A percentile compares a stretch with the other conserved stretches of the same genome.
Evolutionary conservation across 2,329 filamentous ascomycete genomes (phyloP).

Genomic region (Periconia sp.): DNA sequence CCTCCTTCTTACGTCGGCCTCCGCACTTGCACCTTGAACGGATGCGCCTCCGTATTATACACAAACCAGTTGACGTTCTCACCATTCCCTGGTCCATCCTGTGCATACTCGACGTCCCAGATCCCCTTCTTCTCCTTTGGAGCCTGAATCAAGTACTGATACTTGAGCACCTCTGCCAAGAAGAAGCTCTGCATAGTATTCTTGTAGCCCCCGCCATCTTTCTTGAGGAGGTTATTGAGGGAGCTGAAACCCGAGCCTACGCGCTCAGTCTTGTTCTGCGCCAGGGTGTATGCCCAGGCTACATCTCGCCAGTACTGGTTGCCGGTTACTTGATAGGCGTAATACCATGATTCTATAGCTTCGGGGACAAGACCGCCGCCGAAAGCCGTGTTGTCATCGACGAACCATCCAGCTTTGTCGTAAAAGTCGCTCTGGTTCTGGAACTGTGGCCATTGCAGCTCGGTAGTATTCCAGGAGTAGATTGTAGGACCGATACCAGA

Average conservation of each 20-base stretch:
- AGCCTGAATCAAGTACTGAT: conserved; percentile 72
- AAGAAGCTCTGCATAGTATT: conserved; percentile 83
- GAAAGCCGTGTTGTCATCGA: conserved; percentile 17
- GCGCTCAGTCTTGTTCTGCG: conserved; percentile 66
- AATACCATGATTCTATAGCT: conserved; percentile 61
- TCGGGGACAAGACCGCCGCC: conserved; percentile 22
- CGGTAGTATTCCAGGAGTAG: conserved; percentile 29
- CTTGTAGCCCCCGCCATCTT: conserved; percentile 62
- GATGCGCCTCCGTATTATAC: conserved; percentile 41
- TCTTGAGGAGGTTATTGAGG: conserved; percentile 67
- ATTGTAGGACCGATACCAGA: conserved; percentile 35
- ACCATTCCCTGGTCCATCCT: conserved; percentile 20
- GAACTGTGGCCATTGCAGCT: conserved; percentile 13
- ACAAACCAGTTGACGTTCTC: conserved; percentile 24
- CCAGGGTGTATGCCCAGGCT: conserved; percentile 56
- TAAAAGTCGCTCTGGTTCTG: conserved; percentile 17
- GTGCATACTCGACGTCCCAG: conserved; percentile 59
- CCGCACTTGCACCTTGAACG: conserved; percentile 19
- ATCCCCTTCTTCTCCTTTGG: conserved; percentile 43
- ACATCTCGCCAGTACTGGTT: conserved; percentile 52
- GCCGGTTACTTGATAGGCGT: conserved; percentile 79
- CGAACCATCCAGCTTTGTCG: conserved; percentile 20
- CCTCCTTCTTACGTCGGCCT: conserved; percentile 17
- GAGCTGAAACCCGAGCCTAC: conserved; percentile 69
- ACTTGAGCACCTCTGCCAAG: conserved; percentile 84